These are phyloP conservation scores for Suillus sp. DNA, from an alignment of 768 basidiomycete genomes.

Conservation along the genomic window DNA sequence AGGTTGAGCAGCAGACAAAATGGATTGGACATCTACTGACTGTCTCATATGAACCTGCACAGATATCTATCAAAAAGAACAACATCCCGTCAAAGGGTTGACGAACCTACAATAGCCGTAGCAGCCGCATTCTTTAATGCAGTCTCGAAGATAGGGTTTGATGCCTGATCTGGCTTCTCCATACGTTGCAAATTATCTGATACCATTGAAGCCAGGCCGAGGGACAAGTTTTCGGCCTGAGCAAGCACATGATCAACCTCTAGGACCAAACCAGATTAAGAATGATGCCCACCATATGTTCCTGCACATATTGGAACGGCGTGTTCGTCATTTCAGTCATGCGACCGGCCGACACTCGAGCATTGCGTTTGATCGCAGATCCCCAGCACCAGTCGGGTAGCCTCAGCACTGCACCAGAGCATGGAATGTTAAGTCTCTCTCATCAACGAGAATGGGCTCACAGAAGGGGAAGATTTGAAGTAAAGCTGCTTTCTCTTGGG, in stretches of 20 bases:
- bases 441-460: slow-evolving; percentile 14
- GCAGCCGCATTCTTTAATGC: slow-evolving; percentile 17
- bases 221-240: background rate
- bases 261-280: too few relatives aligned
- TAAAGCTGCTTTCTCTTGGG: slow-evolving; percentile 6
- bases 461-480: slow-evolving; percentile 11
- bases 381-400: slow-evolving; percentile 19
- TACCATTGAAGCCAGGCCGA: slow-evolving; percentile 14
- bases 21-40: slow-evolving; percentile 8
- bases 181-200: slow-evolving; percentile 18
- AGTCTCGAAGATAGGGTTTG: slow-evolving; percentile 2
- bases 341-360: background rate
- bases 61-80: background rate
- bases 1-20: background rate
- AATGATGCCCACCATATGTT: slow-evolving; percentile 11
- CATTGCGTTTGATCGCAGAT: slow-evolving; percentile 13
- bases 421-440: background rate
- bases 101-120: slow-evolving; percentile 21
- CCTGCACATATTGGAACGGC: slow-evolving; percentile 10
- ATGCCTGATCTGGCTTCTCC: slow-evolving; percentile 13
- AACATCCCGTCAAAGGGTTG: background rate
- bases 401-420: slow-evolving; percentile 8
- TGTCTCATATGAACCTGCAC: slow-evolving; percentile 25
- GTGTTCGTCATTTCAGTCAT: slow-evolving; percentile 3
- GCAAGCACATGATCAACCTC: background rate